These are phyloP conservation scores for Chaetomium sp. DNA, from an alignment of 2,329 filamentous ascomycete genomes.

Conservation along the genomic window DNA sequence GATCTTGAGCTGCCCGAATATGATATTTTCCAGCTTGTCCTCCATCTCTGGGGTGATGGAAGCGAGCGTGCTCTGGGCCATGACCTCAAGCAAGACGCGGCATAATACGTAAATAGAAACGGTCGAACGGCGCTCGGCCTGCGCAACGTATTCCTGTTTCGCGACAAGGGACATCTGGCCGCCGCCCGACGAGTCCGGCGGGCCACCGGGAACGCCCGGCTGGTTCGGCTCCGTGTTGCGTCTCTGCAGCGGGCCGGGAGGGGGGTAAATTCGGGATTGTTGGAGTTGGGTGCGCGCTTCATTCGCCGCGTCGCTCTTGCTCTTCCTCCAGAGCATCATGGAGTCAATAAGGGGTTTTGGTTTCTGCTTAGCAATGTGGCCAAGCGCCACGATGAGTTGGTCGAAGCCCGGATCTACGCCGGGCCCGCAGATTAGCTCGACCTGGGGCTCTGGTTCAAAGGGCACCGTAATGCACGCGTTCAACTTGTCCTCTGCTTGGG, in stretches of 20 bases:
- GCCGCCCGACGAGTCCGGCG: constrained; percentile 12
- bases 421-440: constrained; percentile 85
- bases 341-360: constrained; percentile 94
- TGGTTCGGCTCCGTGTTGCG: constrained; percentile 70
- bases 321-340: constrained; percentile 97
- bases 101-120: constrained; percentile 96
- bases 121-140: constrained; percentile 83
- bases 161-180: constrained; percentile 37
- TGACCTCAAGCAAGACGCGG: constrained; percentile 87
- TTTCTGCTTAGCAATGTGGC: constrained; percentile 89
- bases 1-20: constrained; percentile 89
- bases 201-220: constrained; percentile 29
- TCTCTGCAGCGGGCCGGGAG: constrained; percentile 49
- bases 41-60: constrained; percentile 88
- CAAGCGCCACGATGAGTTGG: constrained; percentile 85
- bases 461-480: constrained; percentile 77
- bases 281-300: constrained; percentile 56
- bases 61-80: constrained; percentile 77
- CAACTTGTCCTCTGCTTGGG: constrained; percentile 93
- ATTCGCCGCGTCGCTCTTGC: constrained; percentile 82
- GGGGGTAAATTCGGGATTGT: constrained; percentile 39
- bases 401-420: constrained; percentile 86
- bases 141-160: constrained; percentile 64
- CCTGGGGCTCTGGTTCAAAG: constrained; percentile 71
- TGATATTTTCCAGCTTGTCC: constrained; percentile 87